Evolutionary conservation across 768 basidiomycete genomes (phyloP).

Genomic region (Sporobolomyces phaffii): DNA sequence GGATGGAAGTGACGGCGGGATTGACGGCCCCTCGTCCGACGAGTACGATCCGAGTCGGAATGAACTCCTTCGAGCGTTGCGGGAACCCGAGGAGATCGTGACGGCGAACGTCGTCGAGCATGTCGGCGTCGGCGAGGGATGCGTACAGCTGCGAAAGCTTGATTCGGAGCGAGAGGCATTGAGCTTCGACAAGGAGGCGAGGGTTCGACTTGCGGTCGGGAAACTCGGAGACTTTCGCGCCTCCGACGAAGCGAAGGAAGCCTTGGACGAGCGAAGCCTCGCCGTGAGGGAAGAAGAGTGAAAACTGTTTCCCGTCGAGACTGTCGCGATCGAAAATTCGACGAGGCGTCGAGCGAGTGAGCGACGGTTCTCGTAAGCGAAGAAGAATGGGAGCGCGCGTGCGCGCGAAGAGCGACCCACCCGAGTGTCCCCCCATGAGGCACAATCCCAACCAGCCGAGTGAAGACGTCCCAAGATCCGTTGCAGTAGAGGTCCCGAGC

Average conservation of each 20-base stretch:
- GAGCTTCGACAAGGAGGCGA: conserved; percentile 25
- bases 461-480: conserved; percentile 29
- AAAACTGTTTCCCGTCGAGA: conserved; percentile 30
- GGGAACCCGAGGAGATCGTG: conserved; percentile 15
- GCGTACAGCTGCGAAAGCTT: conserved; percentile 25
- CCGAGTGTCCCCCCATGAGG: conserved; percentile 33
- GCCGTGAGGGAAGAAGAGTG: conserved; percentile 36
- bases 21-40: conserved; percentile 15
- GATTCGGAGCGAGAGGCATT: conserved; percentile 27
- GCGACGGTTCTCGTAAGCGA: neutral
- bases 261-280: conserved; percentile 17
- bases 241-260: conserved; percentile 25
- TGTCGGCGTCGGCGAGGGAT: neutral
- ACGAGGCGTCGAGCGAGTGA: neutral
- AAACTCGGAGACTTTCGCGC: conserved; percentile 20
- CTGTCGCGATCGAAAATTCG: neutral
- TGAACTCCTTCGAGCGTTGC: neutral
- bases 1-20: conserved; percentile 14
- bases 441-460: conserved; percentile 5
- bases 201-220: conserved; percentile 35
- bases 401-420: neutral
- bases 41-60: conserved; percentile 25
- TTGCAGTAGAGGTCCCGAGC: conserved; percentile 31
- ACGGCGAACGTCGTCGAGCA: neutral
- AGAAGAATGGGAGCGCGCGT: no score